phyloP scores from a whole-genome alignment of 306 rosid species.

The Cucurbita pepo region DNA sequence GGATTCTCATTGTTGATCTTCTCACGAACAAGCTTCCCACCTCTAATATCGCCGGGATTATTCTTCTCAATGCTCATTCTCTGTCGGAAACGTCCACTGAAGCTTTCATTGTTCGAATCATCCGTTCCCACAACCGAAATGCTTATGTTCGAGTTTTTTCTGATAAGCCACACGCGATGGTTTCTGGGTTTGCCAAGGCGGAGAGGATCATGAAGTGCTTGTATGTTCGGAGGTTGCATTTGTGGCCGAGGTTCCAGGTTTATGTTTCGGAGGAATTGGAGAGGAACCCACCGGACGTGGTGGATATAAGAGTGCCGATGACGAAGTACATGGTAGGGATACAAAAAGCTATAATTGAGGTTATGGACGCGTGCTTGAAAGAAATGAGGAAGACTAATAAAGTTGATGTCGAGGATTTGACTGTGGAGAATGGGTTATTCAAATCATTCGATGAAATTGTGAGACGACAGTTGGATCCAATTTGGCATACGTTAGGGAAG shows the following conservation, averaged over 20 bases:
- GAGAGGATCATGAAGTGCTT: slow-evolving; percentile 66
- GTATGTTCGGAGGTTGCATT: slow-evolving; percentile 35
- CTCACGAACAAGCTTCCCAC: slow-evolving; percentile 45
- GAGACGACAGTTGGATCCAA: slow-evolving; percentile 89
- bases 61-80: slow-evolving; percentile 54
- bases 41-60: slow-evolving; percentile 38
- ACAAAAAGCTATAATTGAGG: slow-evolving; percentile 72
- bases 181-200: slow-evolving; percentile 71
- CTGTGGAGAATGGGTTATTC: slow-evolving; percentile 80
- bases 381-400: slow-evolving; percentile 94
- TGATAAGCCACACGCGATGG: slow-evolving; percentile 75
- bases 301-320: slow-evolving; percentile 78
- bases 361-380: slow-evolving; percentile 89
- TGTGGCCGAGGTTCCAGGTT: slow-evolving; percentile 93
- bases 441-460: slow-evolving; percentile 94
- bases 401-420: slow-evolving; percentile 81
- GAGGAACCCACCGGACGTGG: slow-evolving; percentile 64
- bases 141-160: slow-evolving; percentile 66
- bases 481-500: slow-evolving; percentile 90
- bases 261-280: slow-evolving; percentile 67
- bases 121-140: slow-evolving; percentile 41
- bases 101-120: slow-evolving; percentile 67
- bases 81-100: slow-evolving; percentile 71
- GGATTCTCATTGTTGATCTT: slow-evolving; percentile 85
- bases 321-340: slow-evolving; percentile 61